These are phyloP conservation scores for Populus ilicifolia DNA, from an alignment of 345 rosid genomes.

Conservation along the genomic window DNA sequence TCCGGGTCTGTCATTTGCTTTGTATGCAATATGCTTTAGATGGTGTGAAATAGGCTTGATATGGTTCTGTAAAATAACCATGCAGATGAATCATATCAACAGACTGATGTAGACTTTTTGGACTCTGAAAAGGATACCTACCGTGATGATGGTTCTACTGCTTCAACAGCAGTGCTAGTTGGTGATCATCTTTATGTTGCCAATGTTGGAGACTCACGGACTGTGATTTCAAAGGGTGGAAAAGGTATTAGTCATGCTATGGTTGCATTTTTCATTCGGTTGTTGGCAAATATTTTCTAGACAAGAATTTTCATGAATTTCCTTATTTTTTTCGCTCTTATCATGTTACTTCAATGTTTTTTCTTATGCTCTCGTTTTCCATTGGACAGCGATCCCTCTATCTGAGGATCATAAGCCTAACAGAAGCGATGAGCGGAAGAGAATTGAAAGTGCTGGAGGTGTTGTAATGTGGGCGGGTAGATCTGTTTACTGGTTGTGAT, in stretches of 20 bases:
- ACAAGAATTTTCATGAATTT: not conserved
- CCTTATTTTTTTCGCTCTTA: not conserved
- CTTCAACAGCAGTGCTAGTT: constrained; percentile 89
- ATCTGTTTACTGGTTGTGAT: not conserved
- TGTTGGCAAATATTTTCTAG: not conserved
- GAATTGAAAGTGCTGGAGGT: constrained; percentile 97
- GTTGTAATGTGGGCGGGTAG: constrained; percentile 99
- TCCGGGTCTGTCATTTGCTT: constrained; percentile 2
- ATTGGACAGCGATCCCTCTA: constrained; percentile 48
- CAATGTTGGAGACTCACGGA: constrained; percentile 97
- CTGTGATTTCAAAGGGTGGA: constrained; percentile 86
- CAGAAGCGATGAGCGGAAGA: constrained; percentile 92
- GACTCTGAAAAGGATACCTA: constrained; percentile 73
- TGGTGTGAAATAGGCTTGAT: not conserved
- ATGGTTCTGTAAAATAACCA: not conserved
- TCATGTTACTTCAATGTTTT: not conserved
- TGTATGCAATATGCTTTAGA: not conserved
- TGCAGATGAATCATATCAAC: constrained; percentile 86
- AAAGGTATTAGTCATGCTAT: constrained; percentile 45
- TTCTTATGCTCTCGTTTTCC: not conserved
- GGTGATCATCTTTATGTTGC: constrained; percentile 94
- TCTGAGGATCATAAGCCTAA: constrained; percentile 99
- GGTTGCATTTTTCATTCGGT: not conserved
- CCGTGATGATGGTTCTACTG: constrained; percentile 98
- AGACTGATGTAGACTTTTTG: constrained; percentile 81